Evolutionary conservation across 768 basidiomycete genomes (phyloP), one percentile per base, ranked within the genome.

Genomic region (Antrodiella citrinella): DNA sequence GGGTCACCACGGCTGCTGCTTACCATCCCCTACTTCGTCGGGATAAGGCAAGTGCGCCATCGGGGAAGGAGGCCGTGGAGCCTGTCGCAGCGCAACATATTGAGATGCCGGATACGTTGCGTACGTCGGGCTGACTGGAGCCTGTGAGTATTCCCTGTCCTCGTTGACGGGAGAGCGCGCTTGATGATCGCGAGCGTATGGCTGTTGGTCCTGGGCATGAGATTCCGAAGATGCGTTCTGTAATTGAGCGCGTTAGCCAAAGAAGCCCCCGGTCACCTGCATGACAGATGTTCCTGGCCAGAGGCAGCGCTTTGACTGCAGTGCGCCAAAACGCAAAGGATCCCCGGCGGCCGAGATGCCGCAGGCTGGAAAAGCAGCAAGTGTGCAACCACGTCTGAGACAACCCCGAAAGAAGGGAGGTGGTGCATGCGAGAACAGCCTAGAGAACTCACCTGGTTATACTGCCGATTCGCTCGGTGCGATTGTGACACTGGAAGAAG

Each of bases 1-100:
- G n/a, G n/a, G n/a, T n/a, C n/a, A n/a, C n/a, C n/a, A n/a, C n/a
- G n/a, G n/a, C n/a, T n/a, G n/a, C n/a, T n/a, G n/a, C 30, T 7
- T 35, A 35, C 30, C 41, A 5, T 19, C 9, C 21, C 19, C 7
- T 22, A 43, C 21, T 19, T 43, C 41, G n/a, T 43, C 41, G 18
- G 41, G 54, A 35, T 55, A 55, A 7, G 54, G 54, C 13, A 55
- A 44, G 42, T 55, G 54, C 3, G 35, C 54, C 54, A 55, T 55
- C 9, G 54, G 54, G 4, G 54, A 55, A 21, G 24, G 21, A 25
- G 46, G 12, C 19, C 54, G 54, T 15, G 11, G 10, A 3, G 53
- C 22, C 10, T 44, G 26, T 22, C 15, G 40, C 35, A n/a, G n/a
- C n/a, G n/a, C n/a, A 15, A 35, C 30, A 35, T 7, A 15, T 15